Base-by-base conservation (phyloP, 192 early-diverging fungal species). In the Funneliformis geosporum region DNA sequence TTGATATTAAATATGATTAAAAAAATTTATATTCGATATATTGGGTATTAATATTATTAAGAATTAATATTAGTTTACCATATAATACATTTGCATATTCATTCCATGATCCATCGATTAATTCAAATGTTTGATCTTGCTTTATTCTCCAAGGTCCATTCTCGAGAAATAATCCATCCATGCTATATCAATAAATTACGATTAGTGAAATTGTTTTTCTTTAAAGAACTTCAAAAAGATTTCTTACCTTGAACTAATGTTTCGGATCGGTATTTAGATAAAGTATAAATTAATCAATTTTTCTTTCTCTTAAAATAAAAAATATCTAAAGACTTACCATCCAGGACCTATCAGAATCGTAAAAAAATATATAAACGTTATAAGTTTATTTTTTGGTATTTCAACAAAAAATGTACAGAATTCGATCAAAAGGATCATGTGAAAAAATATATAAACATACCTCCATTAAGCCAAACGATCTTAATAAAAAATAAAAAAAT, bases 401-500 rank as follows among this genome's bases (percentile, higher is more conserved):
- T 12, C 11, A 55, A 60, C 8, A n/a, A n/a, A n/a, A n/a, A n/a
- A n/a, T n/a, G n/a, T n/a, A n/a, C n/a, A n/a, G n/a, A n/a, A n/a
- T n/a, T n/a, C n/a, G n/a, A n/a, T n/a, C n/a, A n/a, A n/a, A n/a
- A n/a, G n/a, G n/a, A n/a, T n/a, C n/a, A n/a, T n/a, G n/a, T n/a
- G n/a, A n/a, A n/a, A 39, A 65, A 60, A 60, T 59, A 21, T 18
- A n/a, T 27, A 2, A 28, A 38, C 21, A 39, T 83, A 82, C 90
- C 90, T 76, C 90, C 90, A 70, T 91, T 91, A 27, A 91, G 74
- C 90, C 90, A 91, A 21, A 91, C 86, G 25, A 90, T 79, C 88
- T 89, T 83, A 38, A 28, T 43, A 62, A 11, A 12, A 64, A 23
- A 27, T 14, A 27, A 64, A 64, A 21, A 27, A 64, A 62, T 0